These are phyloP conservation scores for Citeromyces hawaiiensis DNA, from an alignment of 1,139 yeast species.

Conservation along the genomic window DNA sequence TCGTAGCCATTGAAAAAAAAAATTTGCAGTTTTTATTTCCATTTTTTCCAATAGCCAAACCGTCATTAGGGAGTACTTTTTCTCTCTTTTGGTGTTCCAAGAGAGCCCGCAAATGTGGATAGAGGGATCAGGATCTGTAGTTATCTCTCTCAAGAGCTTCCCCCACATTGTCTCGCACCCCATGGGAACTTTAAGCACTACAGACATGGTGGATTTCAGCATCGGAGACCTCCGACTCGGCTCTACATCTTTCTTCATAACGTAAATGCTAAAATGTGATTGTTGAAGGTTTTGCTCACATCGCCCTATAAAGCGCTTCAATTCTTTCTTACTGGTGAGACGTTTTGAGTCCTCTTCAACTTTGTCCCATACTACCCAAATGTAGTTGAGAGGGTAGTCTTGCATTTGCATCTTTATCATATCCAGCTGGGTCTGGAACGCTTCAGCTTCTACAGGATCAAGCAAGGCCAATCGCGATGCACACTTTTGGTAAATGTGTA, in stretches of 20 bases:
- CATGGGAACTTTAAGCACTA: background rate
- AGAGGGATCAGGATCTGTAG: background rate
- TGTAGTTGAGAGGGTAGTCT: slow-evolving; percentile 1
- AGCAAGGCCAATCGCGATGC: background rate
- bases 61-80: background rate
- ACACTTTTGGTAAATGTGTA: background rate
- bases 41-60: background rate
- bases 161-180: background rate
- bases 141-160: background rate
- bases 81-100: background rate
- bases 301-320: background rate
- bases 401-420: background rate
- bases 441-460: background rate
- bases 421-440: background rate
- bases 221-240: background rate
- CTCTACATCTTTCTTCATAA: background rate
- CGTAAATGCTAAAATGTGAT: background rate
- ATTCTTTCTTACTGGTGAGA: background rate
- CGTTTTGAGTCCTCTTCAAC: too few species aligned
- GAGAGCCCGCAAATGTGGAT: background rate
- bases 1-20: background rate
- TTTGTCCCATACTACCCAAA: slow-evolving; percentile 1
- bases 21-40: background rate
- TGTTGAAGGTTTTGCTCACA: background rate
- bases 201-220: background rate